These are phyloP conservation scores for Suillus placidus DNA, from an alignment of 768 basidiomycete species.

Conservation along the genomic window DNA sequence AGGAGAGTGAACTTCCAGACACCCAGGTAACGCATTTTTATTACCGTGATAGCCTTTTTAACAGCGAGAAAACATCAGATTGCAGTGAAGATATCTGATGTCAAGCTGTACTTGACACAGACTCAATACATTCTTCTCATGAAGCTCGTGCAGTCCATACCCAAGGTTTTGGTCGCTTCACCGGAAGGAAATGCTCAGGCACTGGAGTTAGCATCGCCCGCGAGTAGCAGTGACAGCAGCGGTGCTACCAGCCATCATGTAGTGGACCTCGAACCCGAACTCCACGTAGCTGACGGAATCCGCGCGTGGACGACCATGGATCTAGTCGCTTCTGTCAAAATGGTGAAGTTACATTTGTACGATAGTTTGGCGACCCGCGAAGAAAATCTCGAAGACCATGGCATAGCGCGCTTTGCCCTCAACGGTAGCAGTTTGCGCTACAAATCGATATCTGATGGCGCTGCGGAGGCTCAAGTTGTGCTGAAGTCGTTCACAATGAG, in stretches of 20 bases:
- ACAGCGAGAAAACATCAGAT: constrained; percentile 48
- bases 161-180: constrained; percentile 56
- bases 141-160: constrained; percentile 66
- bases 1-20: constrained; percentile 62
- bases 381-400: constrained; percentile 66
- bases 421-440: constrained; percentile 77
- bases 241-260: constrained; percentile 7
- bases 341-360: constrained; percentile 86
- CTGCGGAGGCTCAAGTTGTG: constrained; percentile 85
- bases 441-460: constrained; percentile 80
- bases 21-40: constrained; percentile 58
- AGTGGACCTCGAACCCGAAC: constrained; percentile 55
- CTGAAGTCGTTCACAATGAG: constrained; percentile 91
- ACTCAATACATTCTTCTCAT: constrained; percentile 78
- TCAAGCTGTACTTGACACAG: constrained; percentile 83
- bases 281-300: constrained; percentile 38
- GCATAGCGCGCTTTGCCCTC: constrained; percentile 85
- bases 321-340: constrained; percentile 66
- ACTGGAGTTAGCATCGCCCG: constrained; percentile 25
- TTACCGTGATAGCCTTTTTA: constrained; percentile 10
- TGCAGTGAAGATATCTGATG: constrained; percentile 73
- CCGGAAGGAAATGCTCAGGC: constrained; percentile 44
- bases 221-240: constrained; percentile 12
- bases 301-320: constrained; percentile 68
- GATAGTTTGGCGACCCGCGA: constrained; percentile 62